Base-by-base conservation (phyloP, 768 basidiomycete species). In the Lactarius sanguifluus region DNA sequence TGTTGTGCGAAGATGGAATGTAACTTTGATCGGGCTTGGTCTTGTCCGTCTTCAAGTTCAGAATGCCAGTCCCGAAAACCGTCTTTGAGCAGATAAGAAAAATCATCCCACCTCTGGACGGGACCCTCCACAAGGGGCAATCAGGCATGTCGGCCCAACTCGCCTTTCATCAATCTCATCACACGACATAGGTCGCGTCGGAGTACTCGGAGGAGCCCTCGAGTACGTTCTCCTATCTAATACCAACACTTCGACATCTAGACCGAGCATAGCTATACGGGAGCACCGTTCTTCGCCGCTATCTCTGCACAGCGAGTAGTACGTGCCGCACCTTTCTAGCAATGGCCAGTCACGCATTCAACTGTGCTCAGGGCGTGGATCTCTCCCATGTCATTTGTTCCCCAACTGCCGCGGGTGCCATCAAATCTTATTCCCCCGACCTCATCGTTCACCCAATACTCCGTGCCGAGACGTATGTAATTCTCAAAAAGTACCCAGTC, bases 311-410 rank as follows among this genome's bases (percentile, higher is more conserved):
- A 96, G 69, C 85, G 93, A 70, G 83, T 97, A 74, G 94, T 93
- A 72, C 63, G 81, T 80, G 34, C 38, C 10, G 10, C 34, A 34
- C 34, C 25, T 20, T 30, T 15, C n/a, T 18, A 52, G 41, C 30
- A 9, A 62, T 8, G 71, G 34, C 34, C 25, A 30, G 62, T 45
- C 61, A 54, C 9, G 16, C n/a, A 45, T 25, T 43, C 41, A 30
- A 50, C 59, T 38, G 41, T 41, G 47, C 23, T 12, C 62, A 92
- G 92, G 96, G 96, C 40, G 92, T 90, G 58, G 96, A 98, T 76
- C 82, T 98, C 25, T 95, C 96, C 28, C 97, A 98, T 81, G 93
- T 98, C 65, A 96, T 98, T 63, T 99, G 97, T 78, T 89, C 96
- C 7, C 96, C 96, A 0, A 87, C 86, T 0, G 96, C 97, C 7